Base-by-base conservation (phyloP, 768 basidiomycete genomes). In the Boletus rubropictus region DNA sequence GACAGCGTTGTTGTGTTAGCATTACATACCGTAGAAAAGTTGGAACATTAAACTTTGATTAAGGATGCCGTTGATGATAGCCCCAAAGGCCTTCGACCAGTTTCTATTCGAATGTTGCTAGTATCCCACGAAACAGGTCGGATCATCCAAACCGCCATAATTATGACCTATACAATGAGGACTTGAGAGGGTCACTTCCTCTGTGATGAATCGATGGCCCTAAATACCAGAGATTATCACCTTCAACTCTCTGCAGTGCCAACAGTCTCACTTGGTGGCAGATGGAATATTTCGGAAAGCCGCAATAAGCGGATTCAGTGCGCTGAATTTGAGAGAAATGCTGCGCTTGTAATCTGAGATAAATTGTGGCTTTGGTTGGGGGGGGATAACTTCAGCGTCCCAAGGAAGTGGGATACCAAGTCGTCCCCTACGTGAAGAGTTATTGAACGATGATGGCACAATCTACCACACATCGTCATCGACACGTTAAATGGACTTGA, bases 11-110 rank as follows among this genome's bases (percentile, higher is more conserved):
- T n/a, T n/a, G n/a, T n/a, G n/a, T n/a, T n/a, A n/a, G n/a, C n/a
- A n/a, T n/a, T n/a, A n/a, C n/a, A n/a, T n/a, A n/a, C n/a, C n/a
- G n/a, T n/a, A n/a, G n/a, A n/a, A n/a, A n/a, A n/a, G n/a, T n/a
- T n/a, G n/a, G n/a, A n/a, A n/a, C 35, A 33, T 39, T 21, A 39
- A 50, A 55, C 43, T 12, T 51, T 61, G 50, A 39, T 34, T 24
- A 29, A 21, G n/a, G 17, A 47, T 44, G 18, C 54, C 58, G 45
- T 49, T 40, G 36, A 41, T 35, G 43, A 51, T 34, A 46, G 44
- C 32, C 3, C 39, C 56, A 55, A 28, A 47, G 2, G 22, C 11
- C 18, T 31, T 42, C 6, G 20, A 24, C 48, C 15, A 8, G 21
- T 32, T 37, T 14, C 27, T 34, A 34, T 38, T 15, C 29, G 15